These are phyloP conservation scores for Saturnispora sekii DNA, from an alignment of 805 yeast species.

Conservation along the genomic window DNA sequence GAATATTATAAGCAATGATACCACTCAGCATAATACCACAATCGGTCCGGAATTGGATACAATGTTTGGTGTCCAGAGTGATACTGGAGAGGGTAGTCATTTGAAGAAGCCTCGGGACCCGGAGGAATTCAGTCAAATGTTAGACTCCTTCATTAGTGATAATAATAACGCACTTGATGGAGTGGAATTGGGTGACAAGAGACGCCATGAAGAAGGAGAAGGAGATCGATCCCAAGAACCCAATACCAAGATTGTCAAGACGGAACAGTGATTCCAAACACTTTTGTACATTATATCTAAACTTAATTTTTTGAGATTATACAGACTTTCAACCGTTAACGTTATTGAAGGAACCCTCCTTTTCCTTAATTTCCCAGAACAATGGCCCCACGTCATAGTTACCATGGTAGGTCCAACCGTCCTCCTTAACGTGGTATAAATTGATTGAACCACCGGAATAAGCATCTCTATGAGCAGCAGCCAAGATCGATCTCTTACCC, in stretches of 20 bases:
- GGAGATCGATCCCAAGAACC: not conserved
- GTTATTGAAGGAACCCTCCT: constrained; percentile 83
- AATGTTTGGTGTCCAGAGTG: not conserved
- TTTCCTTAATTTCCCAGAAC: constrained; percentile 84
- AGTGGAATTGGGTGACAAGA: constrained; percentile 1
- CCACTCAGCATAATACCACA: not conserved
- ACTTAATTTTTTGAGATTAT: not conserved
- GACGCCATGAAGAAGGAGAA: constrained; percentile 1
- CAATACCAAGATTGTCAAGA: not conserved
- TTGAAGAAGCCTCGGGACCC: not conserved
- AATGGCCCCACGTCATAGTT: constrained; percentile 85
- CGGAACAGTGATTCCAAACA: not conserved
- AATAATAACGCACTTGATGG: constrained; percentile 7
- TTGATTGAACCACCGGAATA: constrained; percentile 95
- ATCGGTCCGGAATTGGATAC: not conserved
- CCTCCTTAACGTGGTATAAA: constrained; percentile 83
- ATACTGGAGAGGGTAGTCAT: not conserved
- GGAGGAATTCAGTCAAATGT: constrained; percentile 4
- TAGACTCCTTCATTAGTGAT: constrained; percentile 8
- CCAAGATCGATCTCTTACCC: constrained; percentile 92
- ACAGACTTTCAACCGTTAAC: constrained; percentile 37
- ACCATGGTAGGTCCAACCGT: constrained; percentile 95
- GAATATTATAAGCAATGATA: not conserved
- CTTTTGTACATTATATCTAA: not conserved
- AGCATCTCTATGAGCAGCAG: constrained; percentile 98